These are phyloP conservation scores for Pisolithus orientalis DNA, from an alignment of 768 basidiomycete species.

Conservation along the genomic window DNA sequence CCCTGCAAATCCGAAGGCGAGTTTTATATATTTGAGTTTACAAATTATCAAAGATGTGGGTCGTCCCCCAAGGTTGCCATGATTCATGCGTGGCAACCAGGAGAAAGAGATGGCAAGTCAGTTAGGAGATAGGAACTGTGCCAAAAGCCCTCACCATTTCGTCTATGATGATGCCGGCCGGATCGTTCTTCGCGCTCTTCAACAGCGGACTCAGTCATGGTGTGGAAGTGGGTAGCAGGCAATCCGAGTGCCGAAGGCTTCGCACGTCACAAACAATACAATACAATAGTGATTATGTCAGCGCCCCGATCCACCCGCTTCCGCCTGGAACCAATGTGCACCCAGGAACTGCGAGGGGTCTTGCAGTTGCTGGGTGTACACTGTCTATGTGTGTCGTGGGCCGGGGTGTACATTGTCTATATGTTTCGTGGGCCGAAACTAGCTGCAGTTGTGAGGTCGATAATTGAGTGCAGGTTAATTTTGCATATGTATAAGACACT, in stretches of 20 bases:
- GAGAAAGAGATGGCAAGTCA: slow-evolving; percentile 16
- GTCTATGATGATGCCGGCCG: slow-evolving; percentile 4
- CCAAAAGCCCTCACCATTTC: slow-evolving; percentile 19
- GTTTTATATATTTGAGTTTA: background rate
- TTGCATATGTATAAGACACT: no score
- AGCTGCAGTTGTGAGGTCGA: no score
- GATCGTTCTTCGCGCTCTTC: background rate
- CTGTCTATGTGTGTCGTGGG: no score
- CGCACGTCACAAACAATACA: background rate
- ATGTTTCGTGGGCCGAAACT: no score
- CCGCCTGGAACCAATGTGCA: background rate
- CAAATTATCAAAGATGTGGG: background rate
- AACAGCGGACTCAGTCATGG: background rate
- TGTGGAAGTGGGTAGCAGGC: background rate
- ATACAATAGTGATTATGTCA: background rate
- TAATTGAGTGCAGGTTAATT: no score
- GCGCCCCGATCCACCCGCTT: no score
- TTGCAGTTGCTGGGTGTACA: no score
- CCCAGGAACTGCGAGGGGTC: no score
- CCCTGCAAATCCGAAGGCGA: slow-evolving; percentile 7
- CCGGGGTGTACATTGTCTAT: no score
- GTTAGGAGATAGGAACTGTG: slow-evolving; percentile 5
- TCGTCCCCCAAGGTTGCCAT: slow-evolving; percentile 13
- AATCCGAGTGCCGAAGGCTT: no score
- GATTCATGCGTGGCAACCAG: slow-evolving; percentile 17